Percentiles rank a stretch among this genome's conserved stretches.
phyloP scores from a whole-genome alignment of 2,329 filamentous ascomycete genomes.

The Colletotrichum cordylinicola region DNA sequence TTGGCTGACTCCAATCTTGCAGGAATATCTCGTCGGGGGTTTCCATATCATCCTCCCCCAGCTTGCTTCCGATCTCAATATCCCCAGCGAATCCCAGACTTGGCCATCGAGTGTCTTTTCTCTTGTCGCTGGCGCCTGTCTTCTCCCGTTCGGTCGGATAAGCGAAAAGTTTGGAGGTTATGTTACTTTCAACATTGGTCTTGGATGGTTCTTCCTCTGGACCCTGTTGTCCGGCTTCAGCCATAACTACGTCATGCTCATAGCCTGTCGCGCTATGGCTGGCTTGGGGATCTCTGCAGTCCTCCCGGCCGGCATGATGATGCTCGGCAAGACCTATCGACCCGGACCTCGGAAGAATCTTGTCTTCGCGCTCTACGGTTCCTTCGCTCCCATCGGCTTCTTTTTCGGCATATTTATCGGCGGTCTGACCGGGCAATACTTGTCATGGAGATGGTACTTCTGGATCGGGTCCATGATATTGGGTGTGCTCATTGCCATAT shows the following conservation, averaged over 20 bases:
- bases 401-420: constrained; percentile 72
- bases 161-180: constrained; percentile 70
- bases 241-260: constrained; percentile 71
- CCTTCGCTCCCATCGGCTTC: constrained; percentile 63
- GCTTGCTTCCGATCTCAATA: constrained; percentile 64
- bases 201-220: constrained; percentile 72
- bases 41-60: constrained; percentile 77
- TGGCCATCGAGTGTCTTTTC: constrained; percentile 72
- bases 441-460: constrained; percentile 74
- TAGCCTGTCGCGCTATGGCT: constrained; percentile 76
- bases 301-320: constrained; percentile 72
- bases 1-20: not conserved
- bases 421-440: constrained; percentile 64
- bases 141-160: constrained; percentile 68
- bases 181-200: constrained; percentile 62
- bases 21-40: constrained; percentile 80
- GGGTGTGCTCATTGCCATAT: constrained; percentile 53
- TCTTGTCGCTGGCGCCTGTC: constrained; percentile 58
- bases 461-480: constrained; percentile 60
- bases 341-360: constrained; percentile 76
- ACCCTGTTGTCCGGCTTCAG: constrained; percentile 75
- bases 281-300: constrained; percentile 77
- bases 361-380: constrained; percentile 65
- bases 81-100: constrained; percentile 64
- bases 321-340: constrained; percentile 71